Base-by-base conservation (phyloP, 192 early-diverging fungal genomes). In the Gigaspora rosea region DNA sequence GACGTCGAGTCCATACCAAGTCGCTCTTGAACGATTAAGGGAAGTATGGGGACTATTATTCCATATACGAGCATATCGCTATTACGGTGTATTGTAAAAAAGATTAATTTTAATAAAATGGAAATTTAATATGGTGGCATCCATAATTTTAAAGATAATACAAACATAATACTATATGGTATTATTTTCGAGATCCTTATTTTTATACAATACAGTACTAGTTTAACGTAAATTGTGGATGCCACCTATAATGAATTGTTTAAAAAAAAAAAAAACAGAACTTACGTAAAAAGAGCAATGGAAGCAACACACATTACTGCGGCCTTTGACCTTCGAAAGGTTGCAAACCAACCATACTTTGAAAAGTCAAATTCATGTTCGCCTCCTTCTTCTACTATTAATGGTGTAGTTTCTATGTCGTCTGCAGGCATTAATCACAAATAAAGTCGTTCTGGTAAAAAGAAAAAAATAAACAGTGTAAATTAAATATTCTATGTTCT, bases 11-110 rank as follows among this genome's bases (percentile, higher is more conserved):
- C 83, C 69, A 88, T 85, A 27, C 84, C 85, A 50, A 91, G 84
- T 64, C 86, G 79, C 10, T 90, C 87, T 65, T 85, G 81, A 3
- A 94, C 85, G 7, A 94, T 86, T 32, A 87, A 82, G 18, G 92
- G 92, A 58, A 92, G 81, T 69, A 90, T 86, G 16, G 92, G 92
- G 7, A 94, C 87, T 4, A 90, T 88, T 9, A 92, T 83, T 27
- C 92, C 92, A 70, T 93, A 93, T 16, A 93, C 90, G 9, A 92
- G 80, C 76, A 71, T 71, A 54, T 71, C 69, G 2, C 69, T 71
- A 51, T 41, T 66, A 9, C 8, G 36, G 18, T 56, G 4, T 18
- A 9, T 56, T 56, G 52, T 56, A 52, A 15, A 52, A 52, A 52
- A 2, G 15, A 13, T 13, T 52, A 15, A 52, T 52, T 9, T 13